These are phyloP conservation scores for Phytophthora parvispora DNA, from an alignment of 352 stramenopile species.

Conservation along the genomic window DNA sequence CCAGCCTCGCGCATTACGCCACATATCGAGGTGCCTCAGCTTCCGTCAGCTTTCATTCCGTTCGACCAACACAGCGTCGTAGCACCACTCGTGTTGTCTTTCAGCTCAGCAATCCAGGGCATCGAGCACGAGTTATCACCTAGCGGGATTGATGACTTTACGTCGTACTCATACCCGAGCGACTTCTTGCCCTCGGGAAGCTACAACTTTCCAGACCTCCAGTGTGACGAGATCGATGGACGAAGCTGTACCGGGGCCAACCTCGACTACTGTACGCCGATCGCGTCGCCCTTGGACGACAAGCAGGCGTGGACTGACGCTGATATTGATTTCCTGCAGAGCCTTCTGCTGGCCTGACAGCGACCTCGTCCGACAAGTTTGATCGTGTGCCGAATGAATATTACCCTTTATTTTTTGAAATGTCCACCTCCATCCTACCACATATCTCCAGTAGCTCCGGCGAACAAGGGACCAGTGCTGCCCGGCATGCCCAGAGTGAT, in stretches of 20 bases:
- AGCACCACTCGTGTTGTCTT: slow-evolving; percentile 24
- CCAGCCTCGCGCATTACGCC: too few relatives aligned
- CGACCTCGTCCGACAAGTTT: too few relatives aligned
- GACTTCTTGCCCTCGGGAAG: too few relatives aligned
- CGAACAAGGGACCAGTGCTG: too few relatives aligned
- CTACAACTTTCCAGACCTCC: slow-evolving; percentile 35
- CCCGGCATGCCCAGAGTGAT: too few relatives aligned
- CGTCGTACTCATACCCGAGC: slow-evolving; percentile 56
- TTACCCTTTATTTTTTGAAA: too few relatives aligned
- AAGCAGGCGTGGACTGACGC: slow-evolving; percentile 81
- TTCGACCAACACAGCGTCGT: slow-evolving; percentile 5
- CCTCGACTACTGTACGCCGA: slow-evolving; percentile 52
- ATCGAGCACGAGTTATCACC: slow-evolving; percentile 42
- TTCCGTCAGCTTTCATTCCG: slow-evolving; percentile 13
- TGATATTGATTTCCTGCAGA: slow-evolving; percentile 86
- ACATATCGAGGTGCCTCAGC: slow-evolving; percentile 52
- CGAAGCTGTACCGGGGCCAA: slow-evolving; percentile 41
- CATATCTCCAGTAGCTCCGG: too few relatives aligned
- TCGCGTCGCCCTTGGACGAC: slow-evolving; percentile 51
- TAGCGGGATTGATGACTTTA: slow-evolving; percentile 75
- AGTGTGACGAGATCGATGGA: slow-evolving; percentile 31
- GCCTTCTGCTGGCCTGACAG: slow-evolving; percentile 69
- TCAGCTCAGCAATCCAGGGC: slow-evolving; percentile 1
- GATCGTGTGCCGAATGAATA: too few relatives aligned
- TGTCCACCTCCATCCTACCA: too few relatives aligned